Conservation (phyloP, 805 yeast species). For the Metschnikowia lunata region DNA sequence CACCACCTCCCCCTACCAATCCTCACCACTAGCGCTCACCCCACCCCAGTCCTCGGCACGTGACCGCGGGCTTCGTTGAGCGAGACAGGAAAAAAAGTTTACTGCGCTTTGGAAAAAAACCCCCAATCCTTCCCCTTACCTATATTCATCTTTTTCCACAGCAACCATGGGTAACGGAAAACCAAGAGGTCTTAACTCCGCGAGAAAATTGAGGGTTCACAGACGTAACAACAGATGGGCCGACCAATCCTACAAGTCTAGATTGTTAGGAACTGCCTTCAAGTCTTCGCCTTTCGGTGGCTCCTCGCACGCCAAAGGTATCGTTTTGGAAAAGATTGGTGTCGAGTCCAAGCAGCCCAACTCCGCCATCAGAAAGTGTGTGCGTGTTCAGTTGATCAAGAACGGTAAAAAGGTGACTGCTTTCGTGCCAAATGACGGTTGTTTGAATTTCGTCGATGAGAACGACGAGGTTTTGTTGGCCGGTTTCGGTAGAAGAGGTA, state of each 20-base stretch:
- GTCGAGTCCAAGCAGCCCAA: constrained; percentile 99
- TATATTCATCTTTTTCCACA: constrained; percentile 9
- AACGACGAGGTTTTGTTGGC: constrained; percentile 99
- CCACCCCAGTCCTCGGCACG: background rate
- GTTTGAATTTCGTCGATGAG: constrained; percentile 99
- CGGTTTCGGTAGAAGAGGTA: constrained; percentile 99
- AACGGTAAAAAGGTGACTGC: constrained; percentile 99
- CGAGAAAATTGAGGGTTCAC: constrained; percentile 99
- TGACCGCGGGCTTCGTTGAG: background rate
- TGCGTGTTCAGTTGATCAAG: constrained; percentile 99
- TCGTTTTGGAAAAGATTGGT: constrained; percentile 98
- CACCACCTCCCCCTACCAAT: too few species aligned
- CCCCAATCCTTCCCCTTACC: constrained; percentile 3
- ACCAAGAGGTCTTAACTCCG: constrained; percentile 99
- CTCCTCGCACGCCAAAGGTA: constrained; percentile 99
- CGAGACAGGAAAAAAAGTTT: constrained; percentile 9
- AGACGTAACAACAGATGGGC: constrained; percentile 99
- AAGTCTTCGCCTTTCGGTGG: constrained; percentile 99
- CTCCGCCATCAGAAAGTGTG: constrained; percentile 99
- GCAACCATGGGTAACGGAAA: constrained; percentile 96
- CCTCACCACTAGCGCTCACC: too few species aligned
- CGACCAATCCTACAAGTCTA: constrained; percentile 94
- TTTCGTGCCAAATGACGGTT: constrained; percentile 99
- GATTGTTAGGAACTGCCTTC: constrained; percentile 99
- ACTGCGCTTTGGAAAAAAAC: background rate